These are phyloP conservation scores for Linum lewisii DNA, from an alignment of 345 rosid genomes.

Conservation along the genomic window DNA sequence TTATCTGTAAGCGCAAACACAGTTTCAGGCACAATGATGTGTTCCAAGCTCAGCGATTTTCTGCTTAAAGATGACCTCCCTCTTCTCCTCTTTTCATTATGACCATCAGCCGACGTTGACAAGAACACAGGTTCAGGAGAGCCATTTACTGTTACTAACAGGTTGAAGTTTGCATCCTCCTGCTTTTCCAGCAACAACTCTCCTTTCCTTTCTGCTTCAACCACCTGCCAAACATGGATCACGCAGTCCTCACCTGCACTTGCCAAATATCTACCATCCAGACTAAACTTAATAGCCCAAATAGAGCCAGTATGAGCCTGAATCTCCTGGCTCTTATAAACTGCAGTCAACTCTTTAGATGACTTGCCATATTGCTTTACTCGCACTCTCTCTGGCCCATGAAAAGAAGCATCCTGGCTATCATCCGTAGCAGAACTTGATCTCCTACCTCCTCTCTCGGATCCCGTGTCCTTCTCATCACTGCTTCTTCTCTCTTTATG, in stretches of 20 bases:
- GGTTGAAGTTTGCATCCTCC: conserved; percentile 51
- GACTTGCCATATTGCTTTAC: conserved; percentile 81
- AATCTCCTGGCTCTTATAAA: conserved; percentile 85
- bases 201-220: conserved; percentile 67
- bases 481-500: conserved; percentile 75
- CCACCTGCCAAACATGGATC: conserved; percentile 82
- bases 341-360: conserved; percentile 66
- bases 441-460: conserved; percentile 86
- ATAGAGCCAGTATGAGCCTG: conserved; percentile 89
- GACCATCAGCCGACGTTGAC: conserved; percentile 43
- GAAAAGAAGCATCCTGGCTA: conserved; percentile 76
- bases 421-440: conserved; percentile 96
- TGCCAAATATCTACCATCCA: conserved; percentile 90
- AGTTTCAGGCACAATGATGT: conserved; percentile 55
- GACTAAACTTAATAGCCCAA: conserved; percentile 91
- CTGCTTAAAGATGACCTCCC: conserved; percentile 67
- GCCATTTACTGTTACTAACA: conserved; percentile 51
- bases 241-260: conserved; percentile 94
- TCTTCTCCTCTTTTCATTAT: conserved; percentile 58
- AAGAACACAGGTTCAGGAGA: conserved; percentile 64
- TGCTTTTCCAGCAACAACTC: conserved; percentile 70
- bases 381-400: conserved; percentile 79
- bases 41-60: conserved; percentile 74
- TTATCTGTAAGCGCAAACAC: conserved; percentile 78
- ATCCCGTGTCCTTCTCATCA: conserved; percentile 81